Evolutionary conservation across 768 basidiomycete genomes (phyloP), one percentile per base, ranked within the genome.

Genomic region (Collybia mongolica): DNA sequence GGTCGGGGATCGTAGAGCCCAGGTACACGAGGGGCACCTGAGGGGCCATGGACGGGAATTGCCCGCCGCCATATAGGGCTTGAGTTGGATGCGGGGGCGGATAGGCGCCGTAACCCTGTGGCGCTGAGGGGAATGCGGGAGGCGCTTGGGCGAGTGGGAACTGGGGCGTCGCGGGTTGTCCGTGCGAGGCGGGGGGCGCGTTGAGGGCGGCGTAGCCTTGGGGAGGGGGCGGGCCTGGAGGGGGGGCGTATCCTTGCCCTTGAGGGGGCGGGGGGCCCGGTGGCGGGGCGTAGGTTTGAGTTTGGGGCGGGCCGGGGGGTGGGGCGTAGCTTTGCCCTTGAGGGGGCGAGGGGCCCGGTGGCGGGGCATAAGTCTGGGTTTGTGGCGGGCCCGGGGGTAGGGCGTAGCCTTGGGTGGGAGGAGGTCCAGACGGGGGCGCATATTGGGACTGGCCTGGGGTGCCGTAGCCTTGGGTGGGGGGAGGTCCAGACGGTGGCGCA

Each of bases 1-100:
- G 61, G 35, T 67, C 63, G 1, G 67, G 63, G 15, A 71, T 62
- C 15, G 59, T 42, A 0, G 60, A 53, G 6, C 68, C 69, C 4
- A 67, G 54, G 40, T 70, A 72, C 39, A 32, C 14, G 60, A 56
- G 35, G 60, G 58, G n/a, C 40, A 53, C 26, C 44, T 49, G 6
- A 26, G 44, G 29, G 24, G 22, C 1, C 24, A 7, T 26, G 7
- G 24, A 7, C 4, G 24, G 24, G 24, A 4, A 26, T 26, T 26
- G 24, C 24, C 24, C 24, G 7, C 24, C 24, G 7, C 24, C 24
- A 26, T 39, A 8, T 36, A 45, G 48, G n/a, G 41, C 29, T 26
- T 43, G 49, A 14, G n/a, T n/a, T n/a, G n/a, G n/a, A n/a, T n/a
- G n/a, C n/a, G 56, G 50, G 7, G 53, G 35, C 4, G 36, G 15